A percentile compares a stretch with the other conserved stretches of the same genome.
Conservation (phyloP, 1,139 yeast genomes). For the Candida labiduridarum region DNA sequence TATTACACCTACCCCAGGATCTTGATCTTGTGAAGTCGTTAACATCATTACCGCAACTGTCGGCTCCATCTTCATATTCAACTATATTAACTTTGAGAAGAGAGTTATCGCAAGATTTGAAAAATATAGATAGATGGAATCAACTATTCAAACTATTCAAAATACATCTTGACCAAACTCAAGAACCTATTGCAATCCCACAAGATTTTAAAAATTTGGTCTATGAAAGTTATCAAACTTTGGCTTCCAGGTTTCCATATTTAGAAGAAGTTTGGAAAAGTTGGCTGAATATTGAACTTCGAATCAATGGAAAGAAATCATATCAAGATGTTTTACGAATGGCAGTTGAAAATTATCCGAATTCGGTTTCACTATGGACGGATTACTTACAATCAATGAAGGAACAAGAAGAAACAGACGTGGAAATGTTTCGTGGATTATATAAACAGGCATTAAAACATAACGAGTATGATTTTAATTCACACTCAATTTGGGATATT, state of each 20-base stretch:
- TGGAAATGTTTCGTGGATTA: slow-evolving; percentile 30
- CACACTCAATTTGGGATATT: slow-evolving; percentile 70
- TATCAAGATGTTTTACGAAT: slow-evolving; percentile 50
- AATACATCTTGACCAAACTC: slow-evolving; percentile 18
- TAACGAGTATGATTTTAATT: slow-evolving; percentile 60
- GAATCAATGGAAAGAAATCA: slow-evolving; percentile 53
- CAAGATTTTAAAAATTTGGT: slow-evolving; percentile 25
- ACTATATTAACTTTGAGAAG: slow-evolving; percentile 4
- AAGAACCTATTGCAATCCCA: slow-evolving; percentile 16
- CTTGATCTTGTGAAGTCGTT: slow-evolving; percentile 1
- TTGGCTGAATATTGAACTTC: slow-evolving; percentile 56
- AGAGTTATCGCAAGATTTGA: slow-evolving; percentile 20
- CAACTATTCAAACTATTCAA: slow-evolving; percentile 27
- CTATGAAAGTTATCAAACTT: slow-evolving; percentile 24
- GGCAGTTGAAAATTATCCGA: slow-evolving; percentile 54
- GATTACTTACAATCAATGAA: slow-evolving; percentile 59
- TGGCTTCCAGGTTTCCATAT: slow-evolving; percentile 57
- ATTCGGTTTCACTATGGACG: slow-evolving; percentile 65
- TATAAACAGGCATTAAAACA: slow-evolving; percentile 40
- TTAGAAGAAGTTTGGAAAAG: slow-evolving; percentile 62
- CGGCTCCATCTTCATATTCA: not conserved
- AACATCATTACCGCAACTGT: not conserved
- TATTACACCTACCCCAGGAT: slow-evolving; percentile 11
- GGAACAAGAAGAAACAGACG: slow-evolving; percentile 23
- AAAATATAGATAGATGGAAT: slow-evolving; percentile 36